phyloP scores from a whole-genome alignment of 2,329 filamentous ascomycete species.

The Pestalotiopsis sp. region DNA sequence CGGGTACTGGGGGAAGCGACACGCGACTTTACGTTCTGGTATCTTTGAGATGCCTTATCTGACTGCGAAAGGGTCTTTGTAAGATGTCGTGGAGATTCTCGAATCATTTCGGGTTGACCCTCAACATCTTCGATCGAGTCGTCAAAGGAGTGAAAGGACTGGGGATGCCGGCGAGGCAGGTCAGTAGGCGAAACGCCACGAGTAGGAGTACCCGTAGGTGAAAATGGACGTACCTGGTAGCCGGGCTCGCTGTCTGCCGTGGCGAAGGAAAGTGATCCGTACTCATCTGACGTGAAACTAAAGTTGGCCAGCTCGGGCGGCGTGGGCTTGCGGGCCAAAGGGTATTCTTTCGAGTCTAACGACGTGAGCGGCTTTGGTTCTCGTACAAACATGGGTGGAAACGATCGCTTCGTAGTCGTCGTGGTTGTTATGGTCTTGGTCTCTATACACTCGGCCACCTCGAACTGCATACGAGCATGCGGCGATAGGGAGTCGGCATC shows the following conservation, averaged over 20 bases:
- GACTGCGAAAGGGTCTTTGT: slow-evolving; percentile 22
- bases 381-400: slow-evolving; percentile 81
- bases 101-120: slow-evolving; percentile 33
- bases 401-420: slow-evolving; percentile 82
- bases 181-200: slow-evolving; percentile 19
- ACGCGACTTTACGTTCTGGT: slow-evolving; percentile 34
- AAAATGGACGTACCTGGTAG: slow-evolving; percentile 24
- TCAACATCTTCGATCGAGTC: slow-evolving; percentile 30
- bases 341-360: slow-evolving; percentile 88
- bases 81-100: slow-evolving; percentile 27
- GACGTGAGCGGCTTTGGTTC: slow-evolving; percentile 70
- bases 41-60: slow-evolving; percentile 32
- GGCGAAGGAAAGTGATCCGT: slow-evolving; percentile 48
- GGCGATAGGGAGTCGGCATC: slow-evolving; percentile 40
- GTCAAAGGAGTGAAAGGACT: slow-evolving; percentile 25
- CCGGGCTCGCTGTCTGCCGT: slow-evolving; percentile 27
- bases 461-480: slow-evolving; percentile 52
- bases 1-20: slow-evolving; percentile 35
- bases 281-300: slow-evolving; percentile 68
- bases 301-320: slow-evolving; percentile 79
- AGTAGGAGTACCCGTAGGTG: not conserved
- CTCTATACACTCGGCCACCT: slow-evolving; percentile 67
- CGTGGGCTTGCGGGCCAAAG: slow-evolving; percentile 80
- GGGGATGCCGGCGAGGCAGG: slow-evolving; percentile 7
- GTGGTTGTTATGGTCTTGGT: slow-evolving; percentile 84